These are phyloP conservation scores for Starmerella scarabaei DNA, from an alignment of 805 yeast genomes.

Conservation along the genomic window DNA sequence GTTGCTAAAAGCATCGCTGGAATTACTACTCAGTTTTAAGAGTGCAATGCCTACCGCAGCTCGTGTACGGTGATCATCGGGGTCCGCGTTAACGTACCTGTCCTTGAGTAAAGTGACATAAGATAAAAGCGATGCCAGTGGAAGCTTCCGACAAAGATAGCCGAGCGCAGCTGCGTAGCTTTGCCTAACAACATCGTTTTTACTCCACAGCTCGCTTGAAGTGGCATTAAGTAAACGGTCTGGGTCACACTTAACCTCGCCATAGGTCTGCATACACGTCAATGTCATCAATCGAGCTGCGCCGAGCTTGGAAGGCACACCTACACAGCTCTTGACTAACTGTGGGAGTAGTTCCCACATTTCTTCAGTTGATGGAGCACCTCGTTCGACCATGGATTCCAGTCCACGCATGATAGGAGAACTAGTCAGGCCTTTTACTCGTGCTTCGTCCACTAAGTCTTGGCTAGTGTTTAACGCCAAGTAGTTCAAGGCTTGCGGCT, in stretches of 20 bases:
- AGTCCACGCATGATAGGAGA: constrained; percentile 87
- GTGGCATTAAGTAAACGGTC: constrained; percentile 41
- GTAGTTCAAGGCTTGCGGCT: constrained; percentile 82
- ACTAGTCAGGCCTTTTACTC: constrained; percentile 56
- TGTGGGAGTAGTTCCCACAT: constrained; percentile 29
- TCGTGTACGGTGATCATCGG: constrained; percentile 5
- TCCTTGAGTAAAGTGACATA: constrained; percentile 40
- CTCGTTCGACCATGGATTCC: constrained; percentile 51
- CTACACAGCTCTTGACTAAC: constrained; percentile 60
- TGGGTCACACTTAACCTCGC: constrained; percentile 45
- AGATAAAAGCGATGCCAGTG: constrained; percentile 38
- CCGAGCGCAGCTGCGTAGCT: constrained; percentile 76
- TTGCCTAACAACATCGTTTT: constrained; percentile 57
- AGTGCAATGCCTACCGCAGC: constrained; percentile 37
- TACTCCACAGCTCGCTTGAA: constrained; percentile 46
- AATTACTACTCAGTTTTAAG: constrained; percentile 39
- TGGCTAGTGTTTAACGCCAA: constrained; percentile 57
- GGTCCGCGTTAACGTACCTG: constrained; percentile 38
- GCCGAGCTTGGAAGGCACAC: constrained; percentile 82
- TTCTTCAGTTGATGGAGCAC: constrained; percentile 24
- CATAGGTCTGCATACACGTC: constrained; percentile 38
- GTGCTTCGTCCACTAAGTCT: constrained; percentile 50
- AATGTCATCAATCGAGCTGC: constrained; percentile 62
- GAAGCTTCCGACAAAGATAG: constrained; percentile 52
- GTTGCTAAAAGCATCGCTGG: constrained; percentile 51